phyloP scores from a whole-genome alignment of 2,329 filamentous ascomycete species.

The Setomelanomma holmii region DNA sequence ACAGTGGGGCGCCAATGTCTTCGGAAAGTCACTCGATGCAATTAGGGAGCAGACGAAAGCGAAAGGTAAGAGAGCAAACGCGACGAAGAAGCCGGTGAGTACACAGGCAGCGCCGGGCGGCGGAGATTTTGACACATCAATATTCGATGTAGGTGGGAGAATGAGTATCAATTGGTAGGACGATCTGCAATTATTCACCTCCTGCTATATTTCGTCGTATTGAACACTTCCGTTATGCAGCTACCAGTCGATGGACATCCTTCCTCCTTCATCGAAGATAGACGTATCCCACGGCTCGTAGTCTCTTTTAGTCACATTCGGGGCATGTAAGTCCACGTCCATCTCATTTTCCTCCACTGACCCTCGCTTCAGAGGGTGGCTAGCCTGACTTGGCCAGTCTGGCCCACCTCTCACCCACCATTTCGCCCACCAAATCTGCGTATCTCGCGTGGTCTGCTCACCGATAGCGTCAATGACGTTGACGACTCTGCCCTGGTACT shows the following conservation, averaged over 20 bases:
- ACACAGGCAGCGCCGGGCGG: no score
- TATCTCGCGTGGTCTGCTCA: slow-evolving; percentile 1
- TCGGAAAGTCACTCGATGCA: slow-evolving; percentile 3
- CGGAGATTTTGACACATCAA: no score
- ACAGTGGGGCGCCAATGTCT: slow-evolving; percentile 7
- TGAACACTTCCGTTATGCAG: no score
- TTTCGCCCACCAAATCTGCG: neutral
- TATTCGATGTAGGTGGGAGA: no score
- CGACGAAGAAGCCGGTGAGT: no score
- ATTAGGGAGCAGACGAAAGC: neutral
- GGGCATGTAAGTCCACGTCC: neutral
- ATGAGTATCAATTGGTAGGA: no score
- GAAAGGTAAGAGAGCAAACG: no score
- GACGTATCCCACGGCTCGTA: slow-evolving; percentile 1
- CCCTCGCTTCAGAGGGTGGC: neutral
- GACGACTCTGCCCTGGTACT: slow-evolving; percentile 1
- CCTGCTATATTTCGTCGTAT: no score
- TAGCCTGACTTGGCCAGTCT: slow-evolving; percentile 3
- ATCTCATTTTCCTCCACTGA: neutral
- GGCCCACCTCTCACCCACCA: slow-evolving; percentile 4
- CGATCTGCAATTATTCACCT: no score
- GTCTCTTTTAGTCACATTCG: neutral
- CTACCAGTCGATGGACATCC: slow-evolving; percentile 1
- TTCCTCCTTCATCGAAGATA: slow-evolving; percentile 3
- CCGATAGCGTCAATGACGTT: slow-evolving; percentile 4